Evolutionary conservation across 108 stramenopile genomes (phyloP).

Genomic region (Fragilaria crotonensis): DNA sequence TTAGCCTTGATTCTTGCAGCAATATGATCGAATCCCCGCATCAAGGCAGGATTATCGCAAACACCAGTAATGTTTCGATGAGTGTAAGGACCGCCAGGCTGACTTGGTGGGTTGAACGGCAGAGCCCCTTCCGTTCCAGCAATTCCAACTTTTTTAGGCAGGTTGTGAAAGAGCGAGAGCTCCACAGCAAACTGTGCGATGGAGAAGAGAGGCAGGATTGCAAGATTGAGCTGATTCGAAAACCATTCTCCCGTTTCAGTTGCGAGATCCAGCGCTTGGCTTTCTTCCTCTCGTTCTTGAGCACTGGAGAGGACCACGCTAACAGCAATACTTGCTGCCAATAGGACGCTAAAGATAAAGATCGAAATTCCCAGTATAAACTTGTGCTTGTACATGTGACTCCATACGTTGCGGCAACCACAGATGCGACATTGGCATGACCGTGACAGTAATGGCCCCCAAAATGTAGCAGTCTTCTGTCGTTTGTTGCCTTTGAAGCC

Average conservation of each 20-base stretch:
- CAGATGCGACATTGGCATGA: too few species aligned
- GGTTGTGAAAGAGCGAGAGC: constrained; percentile 12
- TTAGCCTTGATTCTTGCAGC: constrained; percentile 26
- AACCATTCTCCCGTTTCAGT: constrained; percentile 28
- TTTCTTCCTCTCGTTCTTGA: background rate
- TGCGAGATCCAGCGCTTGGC: constrained; percentile 19
- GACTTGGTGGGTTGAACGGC: constrained; percentile 3
- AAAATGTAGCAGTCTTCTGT: too few species aligned
- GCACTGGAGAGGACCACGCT: constrained; percentile 4
- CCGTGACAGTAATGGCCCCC: too few species aligned
- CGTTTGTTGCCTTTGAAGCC: too few species aligned
- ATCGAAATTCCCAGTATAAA: too few species aligned
- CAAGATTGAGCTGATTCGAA: constrained; percentile 23
- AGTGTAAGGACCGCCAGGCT: background rate
- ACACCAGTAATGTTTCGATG: constrained; percentile 28
- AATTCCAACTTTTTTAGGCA: constrained; percentile 17
- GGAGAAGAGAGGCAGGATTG: constrained; percentile 28
- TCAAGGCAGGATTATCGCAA: constrained; percentile 16
- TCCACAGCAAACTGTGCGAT: constrained; percentile 33
- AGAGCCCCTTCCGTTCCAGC: constrained; percentile 9
- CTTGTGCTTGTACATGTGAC: too few species aligned
- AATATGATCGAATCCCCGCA: constrained; percentile 19
- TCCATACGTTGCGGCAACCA: too few species aligned
- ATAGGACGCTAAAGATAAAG: constrained; percentile 13
- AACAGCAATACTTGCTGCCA: constrained; percentile 5